phyloP scores from a whole-genome alignment of 257 asterid species.

The Sherardia arvensis region DNA sequence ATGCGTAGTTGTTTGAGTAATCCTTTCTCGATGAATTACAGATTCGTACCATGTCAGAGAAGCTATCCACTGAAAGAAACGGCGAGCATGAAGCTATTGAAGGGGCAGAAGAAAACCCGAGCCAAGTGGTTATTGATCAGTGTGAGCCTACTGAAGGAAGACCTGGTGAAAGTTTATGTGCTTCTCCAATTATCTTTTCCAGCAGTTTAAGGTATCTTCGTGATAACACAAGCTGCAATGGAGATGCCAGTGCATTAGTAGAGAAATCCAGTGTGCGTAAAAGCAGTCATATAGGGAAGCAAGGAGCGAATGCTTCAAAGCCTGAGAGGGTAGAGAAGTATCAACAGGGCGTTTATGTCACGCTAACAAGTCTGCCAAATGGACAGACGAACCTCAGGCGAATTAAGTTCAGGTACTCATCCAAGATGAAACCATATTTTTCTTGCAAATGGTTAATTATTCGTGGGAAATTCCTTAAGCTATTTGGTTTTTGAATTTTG shows the following conservation, averaged over 20 bases:
- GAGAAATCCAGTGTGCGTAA: constrained; percentile 17
- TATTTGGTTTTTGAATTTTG: constrained; percentile 11
- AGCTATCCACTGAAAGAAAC: constrained; percentile 12
- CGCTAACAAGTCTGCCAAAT: constrained; percentile 20
- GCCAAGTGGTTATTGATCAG: constrained; percentile 12
- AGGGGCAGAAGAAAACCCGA: constrained; percentile 9
- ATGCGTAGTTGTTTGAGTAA: background rate
- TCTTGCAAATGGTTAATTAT: background rate
- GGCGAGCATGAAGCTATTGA: constrained; percentile 11
- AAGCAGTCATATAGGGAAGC: constrained; percentile 12
- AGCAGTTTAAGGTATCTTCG: constrained; percentile 18
- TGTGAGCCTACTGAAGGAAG: constrained; percentile 16
- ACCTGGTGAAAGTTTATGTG: constrained; percentile 15
- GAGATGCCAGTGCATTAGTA: constrained; percentile 9
- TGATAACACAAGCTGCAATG: constrained; percentile 9
- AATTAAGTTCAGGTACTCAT: constrained; percentile 38
- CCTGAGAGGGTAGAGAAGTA: constrained; percentile 37
- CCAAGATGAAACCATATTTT: background rate
- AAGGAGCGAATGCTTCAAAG: constrained; percentile 14
- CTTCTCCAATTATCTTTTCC: constrained; percentile 32
- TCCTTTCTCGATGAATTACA: constrained; percentile 9
- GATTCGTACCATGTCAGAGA: constrained; percentile 31
- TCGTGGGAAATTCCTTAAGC: background rate
- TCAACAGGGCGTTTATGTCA: constrained; percentile 37
- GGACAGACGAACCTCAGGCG: constrained; percentile 34